Evolutionary conservation across 306 rosid species (phyloP).

Genomic region (Prunus mira): DNA sequence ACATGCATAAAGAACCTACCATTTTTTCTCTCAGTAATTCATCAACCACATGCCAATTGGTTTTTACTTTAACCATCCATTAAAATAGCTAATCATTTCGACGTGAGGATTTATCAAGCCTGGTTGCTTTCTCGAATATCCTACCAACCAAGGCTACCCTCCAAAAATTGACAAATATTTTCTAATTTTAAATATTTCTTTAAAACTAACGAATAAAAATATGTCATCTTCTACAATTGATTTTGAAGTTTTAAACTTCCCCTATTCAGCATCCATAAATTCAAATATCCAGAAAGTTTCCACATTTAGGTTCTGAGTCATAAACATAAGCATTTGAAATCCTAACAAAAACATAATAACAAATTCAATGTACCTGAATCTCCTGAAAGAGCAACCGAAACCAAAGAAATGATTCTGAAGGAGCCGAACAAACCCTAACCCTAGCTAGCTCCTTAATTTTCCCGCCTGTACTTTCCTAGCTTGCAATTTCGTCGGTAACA

Average conservation of each 20-base stretch:
- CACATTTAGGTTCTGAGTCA: neutral
- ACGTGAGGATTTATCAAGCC: neutral
- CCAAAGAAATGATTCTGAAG: neutral
- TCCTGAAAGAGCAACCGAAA: neutral
- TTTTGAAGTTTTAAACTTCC: neutral
- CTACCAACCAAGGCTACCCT: neutral
- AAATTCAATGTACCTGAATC: conserved; percentile 14
- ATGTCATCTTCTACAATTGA: neutral
- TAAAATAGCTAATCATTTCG: too few relatives aligned
- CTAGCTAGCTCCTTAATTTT: conserved; percentile 9
- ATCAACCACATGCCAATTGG: neutral
- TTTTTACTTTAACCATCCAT: neutral
- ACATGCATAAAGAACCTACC: neutral
- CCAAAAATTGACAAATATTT: neutral
- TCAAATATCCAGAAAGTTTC: neutral
- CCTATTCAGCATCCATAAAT: neutral
- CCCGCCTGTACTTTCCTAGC: neutral
- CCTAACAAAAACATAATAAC: neutral
- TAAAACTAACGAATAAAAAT: neutral
- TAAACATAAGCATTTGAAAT: neutral
- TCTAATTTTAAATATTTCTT: neutral
- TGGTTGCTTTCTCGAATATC: neutral
- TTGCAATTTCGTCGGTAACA: neutral
- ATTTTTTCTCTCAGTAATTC: neutral
- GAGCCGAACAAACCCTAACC: conserved; percentile 3